Percentiles rank a stretch among this genome's conserved stretches.
Conservation (phyloP, 176 grass and related monocot species). For the Tillandsia fasciculata region DNA sequence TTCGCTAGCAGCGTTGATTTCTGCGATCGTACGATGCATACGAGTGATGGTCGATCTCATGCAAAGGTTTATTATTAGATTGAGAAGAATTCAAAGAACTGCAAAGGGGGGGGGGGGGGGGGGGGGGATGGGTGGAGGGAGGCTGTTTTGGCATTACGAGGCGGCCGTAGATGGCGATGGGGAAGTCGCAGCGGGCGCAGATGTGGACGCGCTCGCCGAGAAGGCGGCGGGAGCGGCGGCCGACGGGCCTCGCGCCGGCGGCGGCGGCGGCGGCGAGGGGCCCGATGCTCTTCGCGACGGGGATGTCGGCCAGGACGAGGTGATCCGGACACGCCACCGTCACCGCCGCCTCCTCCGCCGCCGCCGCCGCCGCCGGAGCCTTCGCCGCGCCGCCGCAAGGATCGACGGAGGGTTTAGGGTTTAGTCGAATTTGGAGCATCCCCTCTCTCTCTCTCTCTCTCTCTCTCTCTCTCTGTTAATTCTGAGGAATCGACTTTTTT, state of each 20-base stretch:
- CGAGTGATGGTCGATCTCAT: too few relatives aligned
- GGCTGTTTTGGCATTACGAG: conserved; percentile 33
- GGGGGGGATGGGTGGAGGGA: not conserved
- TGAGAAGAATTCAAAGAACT: not conserved
- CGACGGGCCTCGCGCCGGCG: conserved; percentile 43
- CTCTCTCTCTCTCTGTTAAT: not conserved
- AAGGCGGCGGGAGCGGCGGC: conserved; percentile 60
- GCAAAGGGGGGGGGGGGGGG: not conserved
- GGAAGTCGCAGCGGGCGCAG: conserved; percentile 78
- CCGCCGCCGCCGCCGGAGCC: conserved; percentile 10
- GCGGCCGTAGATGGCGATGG: conserved; percentile 71
- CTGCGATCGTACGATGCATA: too few relatives aligned
- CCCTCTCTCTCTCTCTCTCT: not conserved
- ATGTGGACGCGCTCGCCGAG: conserved; percentile 87
- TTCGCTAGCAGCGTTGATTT: too few relatives aligned
- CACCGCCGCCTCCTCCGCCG: conserved; percentile 30
- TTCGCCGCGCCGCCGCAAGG: conserved; percentile 23
- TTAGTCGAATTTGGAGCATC: conserved; percentile 85
- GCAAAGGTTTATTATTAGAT: too few relatives aligned
- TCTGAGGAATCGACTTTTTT: too few relatives aligned
- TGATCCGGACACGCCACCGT: conserved; percentile 80
- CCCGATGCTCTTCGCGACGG: conserved; percentile 77
- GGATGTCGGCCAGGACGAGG: conserved; percentile 66
- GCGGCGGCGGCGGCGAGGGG: conserved; percentile 50
- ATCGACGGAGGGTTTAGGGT: conserved; percentile 51